Evolutionary conservation across 306 rosid species (phyloP).

Genomic region (Rubus parviflorus): DNA sequence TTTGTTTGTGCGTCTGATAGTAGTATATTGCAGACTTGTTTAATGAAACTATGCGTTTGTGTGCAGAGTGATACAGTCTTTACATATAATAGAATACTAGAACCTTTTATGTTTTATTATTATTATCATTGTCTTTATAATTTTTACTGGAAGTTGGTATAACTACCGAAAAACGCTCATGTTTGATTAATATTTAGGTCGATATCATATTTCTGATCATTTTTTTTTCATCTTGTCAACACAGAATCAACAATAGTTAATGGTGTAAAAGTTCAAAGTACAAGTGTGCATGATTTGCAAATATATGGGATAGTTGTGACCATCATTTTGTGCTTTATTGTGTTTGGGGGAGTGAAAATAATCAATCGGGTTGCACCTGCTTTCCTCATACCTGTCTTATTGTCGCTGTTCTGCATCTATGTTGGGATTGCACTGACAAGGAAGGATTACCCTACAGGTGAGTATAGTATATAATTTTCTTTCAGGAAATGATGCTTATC

Average conservation of each 20-base stretch:
- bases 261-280: conserved; percentile 57
- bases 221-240: conserved; percentile 30
- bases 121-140: too few species aligned
- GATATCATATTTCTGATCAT: conserved; percentile 16
- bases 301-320: conserved; percentile 94
- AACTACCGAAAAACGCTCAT: background rate
- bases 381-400: conserved; percentile 84
- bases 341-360: conserved; percentile 98
- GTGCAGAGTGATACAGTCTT: too few species aligned
- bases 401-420: conserved; percentile 78
- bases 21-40: too few species aligned
- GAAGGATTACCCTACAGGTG: conserved; percentile 76
- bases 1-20: too few species aligned
- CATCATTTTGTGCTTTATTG: conserved; percentile 87
- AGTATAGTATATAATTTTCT: conserved; percentile 12
- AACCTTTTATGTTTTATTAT: too few species aligned
- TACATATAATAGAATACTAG: too few species aligned
- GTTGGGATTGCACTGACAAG: conserved; percentile 73
- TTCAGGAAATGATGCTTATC: background rate
- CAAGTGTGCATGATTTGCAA: conserved; percentile 93
- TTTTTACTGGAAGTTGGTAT: background rate
- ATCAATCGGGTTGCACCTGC: conserved; percentile 99
- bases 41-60: too few species aligned
- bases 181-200: background rate
- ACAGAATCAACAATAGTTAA: conserved; percentile 82